phyloP scores from a whole-genome alignment of 1,284 basidiomycete genomes.

The Ustilago xerochloae region DNA sequence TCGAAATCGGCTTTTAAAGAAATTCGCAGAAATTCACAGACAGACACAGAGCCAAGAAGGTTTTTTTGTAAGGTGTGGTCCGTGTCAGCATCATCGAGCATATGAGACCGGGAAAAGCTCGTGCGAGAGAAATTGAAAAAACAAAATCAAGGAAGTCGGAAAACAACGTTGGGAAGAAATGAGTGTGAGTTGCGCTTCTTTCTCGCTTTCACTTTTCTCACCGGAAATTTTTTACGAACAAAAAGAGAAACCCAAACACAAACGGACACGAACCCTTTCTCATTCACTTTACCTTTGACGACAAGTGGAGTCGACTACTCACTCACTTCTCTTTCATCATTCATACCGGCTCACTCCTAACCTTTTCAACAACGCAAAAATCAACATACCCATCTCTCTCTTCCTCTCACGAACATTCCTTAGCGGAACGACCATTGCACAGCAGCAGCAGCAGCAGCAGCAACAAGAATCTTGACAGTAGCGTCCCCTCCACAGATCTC shows the following conservation, averaged over 20 bases:
- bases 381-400: too few relatives aligned
- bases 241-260: neutral
- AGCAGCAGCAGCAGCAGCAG: too few relatives aligned
- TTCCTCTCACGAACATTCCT: too few relatives aligned
- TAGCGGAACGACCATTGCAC: too few relatives aligned
- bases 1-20: neutral
- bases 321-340: neutral
- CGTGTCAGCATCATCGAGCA: neutral
- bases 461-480: too few relatives aligned
- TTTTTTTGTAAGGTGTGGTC: neutral
- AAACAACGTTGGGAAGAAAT: neutral
- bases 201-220: too few relatives aligned
- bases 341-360: neutral
- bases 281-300: too few relatives aligned
- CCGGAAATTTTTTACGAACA: constrained; percentile 15
- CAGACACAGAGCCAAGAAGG: neutral
- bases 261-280: too few relatives aligned
- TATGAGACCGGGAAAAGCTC: neutral
- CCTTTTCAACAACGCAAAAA: too few relatives aligned
- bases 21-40: neutral
- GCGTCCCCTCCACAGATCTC: too few relatives aligned
- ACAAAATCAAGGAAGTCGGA: constrained; percentile 13
- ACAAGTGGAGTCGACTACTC: neutral
- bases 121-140: neutral
- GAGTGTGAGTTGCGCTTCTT: neutral